Base-by-base conservation (phyloP, 371 early-diverging fungal species). In the Agmasoma carcini region DNA sequence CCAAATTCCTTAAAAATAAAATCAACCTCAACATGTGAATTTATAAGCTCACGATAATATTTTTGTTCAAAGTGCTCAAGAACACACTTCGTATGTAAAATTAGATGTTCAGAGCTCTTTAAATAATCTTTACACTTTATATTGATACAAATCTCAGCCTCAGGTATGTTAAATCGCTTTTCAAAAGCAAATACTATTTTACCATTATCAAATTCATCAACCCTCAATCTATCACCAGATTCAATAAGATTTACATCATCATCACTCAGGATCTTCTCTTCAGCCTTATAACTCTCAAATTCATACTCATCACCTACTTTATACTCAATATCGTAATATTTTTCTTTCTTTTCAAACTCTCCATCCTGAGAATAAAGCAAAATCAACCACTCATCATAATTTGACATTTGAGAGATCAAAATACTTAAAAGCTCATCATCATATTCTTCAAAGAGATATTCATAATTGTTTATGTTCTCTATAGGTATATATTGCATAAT, bases 401-500 rank as follows among this genome's bases (percentile, higher is more conserved):
- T 47, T 25, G 14, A 14, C n/a, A 59, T 43, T 11, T 15, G 14
- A 2, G 45, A 26, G 5, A 73, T 12, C 0, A 61, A 7, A 27
- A 39, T 23, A 6, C 27, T 22, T 22, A 73, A 58, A 25, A 68
- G 45, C 20, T 60, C 54, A 11, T 38, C 19, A 37, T 68, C 63
- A 26, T 51, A 64, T 0, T 43, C 38, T 19, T 67, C 63, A 46
- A 55, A 55, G 6, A 53, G 31, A 45, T 65, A 51, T 12, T 43
- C 46, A 49, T 62, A 36, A 36, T 61, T 53, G 12, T 64, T 23
- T 17, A 58, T 51, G 59, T 70, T 59, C 34, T 61, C 61, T 11
- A 61, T 37, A 2, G 70, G 65, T 30, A 59, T 59, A 23, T 27
- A 59, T 38, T 61, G 65, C 62, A 73, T 61, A 39, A n/a, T 55